These are phyloP conservation scores for Breviolum minutum DNA, from an alignment of 73 alveolate species.

Conservation along the genomic window DNA sequence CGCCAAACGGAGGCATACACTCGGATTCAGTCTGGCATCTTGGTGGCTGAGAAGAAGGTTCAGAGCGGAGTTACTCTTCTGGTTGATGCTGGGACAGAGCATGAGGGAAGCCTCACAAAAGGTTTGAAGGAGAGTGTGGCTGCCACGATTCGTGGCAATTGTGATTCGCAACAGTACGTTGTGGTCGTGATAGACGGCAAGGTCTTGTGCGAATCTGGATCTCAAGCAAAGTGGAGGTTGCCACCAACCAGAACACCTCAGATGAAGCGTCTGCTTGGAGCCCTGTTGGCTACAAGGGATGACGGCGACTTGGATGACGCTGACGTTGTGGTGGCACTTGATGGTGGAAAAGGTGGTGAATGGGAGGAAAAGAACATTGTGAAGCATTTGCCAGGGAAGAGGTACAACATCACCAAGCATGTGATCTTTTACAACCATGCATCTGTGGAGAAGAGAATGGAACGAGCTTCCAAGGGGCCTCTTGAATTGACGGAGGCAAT, in stretches of 20 bases:
- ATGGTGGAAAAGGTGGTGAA: neutral
- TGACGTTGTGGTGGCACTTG: neutral
- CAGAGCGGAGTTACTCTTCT: neutral
- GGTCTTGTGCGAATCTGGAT: neutral
- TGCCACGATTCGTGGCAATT: neutral
- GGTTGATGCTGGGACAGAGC: neutral
- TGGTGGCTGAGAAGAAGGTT: neutral
- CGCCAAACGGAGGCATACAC: neutral
- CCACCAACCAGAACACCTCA: constrained; percentile 8
- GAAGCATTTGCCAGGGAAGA: neutral
- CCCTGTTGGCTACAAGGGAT: neutral
- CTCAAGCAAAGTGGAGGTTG: neutral
- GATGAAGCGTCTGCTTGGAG: neutral
- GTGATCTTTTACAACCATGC: neutral
- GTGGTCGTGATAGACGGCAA: neutral
- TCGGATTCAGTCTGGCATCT: neutral
- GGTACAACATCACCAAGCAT: neutral
- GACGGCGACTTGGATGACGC: constrained; percentile 22
- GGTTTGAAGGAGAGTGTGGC: neutral
- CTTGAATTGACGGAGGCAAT: neutral
- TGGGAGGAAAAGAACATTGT: neutral
- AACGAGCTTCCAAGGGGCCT: neutral
- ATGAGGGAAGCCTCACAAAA: neutral
- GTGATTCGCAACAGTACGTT: neutral
- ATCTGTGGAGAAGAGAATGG: constrained; percentile 14